These are phyloP conservation scores for Magnolia sinica DNA, from an alignment of 164 flowering plant species.

Conservation along the genomic window DNA sequence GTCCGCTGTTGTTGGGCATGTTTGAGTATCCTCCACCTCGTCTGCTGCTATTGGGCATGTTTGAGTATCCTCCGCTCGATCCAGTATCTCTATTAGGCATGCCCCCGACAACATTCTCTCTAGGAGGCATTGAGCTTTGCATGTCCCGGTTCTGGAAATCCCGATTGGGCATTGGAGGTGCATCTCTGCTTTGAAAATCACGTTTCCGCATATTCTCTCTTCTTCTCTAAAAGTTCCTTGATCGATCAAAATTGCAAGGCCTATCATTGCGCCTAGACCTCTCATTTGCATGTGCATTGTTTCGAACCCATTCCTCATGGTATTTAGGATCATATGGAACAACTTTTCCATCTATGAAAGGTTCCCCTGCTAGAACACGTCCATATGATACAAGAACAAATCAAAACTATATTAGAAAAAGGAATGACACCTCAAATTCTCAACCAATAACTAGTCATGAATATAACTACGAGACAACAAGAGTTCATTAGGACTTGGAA, in stretches of 20 bases:
- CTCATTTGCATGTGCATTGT: constrained; percentile 26
- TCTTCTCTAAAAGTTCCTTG: constrained; percentile 23
- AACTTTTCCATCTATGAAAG: constrained; percentile 39
- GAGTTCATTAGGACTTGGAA: too few species aligned
- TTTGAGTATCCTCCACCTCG: constrained; percentile 2
- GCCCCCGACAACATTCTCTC: background rate
- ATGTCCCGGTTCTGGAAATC: too few species aligned
- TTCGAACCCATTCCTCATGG: constrained; percentile 39
- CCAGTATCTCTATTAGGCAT: constrained; percentile 15
- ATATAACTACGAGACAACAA: too few species aligned
- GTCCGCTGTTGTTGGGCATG: constrained; percentile 13
- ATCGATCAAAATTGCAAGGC: constrained; percentile 27
- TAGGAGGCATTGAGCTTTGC: too few species aligned
- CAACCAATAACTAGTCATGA: too few species aligned
- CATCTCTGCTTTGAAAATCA: constrained; percentile 17
- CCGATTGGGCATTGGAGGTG: background rate
- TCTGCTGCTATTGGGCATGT: too few species aligned
- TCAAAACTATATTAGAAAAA: too few species aligned
- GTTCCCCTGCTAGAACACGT: constrained; percentile 28
- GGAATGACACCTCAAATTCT: too few species aligned
- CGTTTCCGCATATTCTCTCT: constrained; percentile 28
- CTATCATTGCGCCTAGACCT: constrained; percentile 26
- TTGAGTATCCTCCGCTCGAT: background rate
- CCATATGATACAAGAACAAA: too few species aligned
- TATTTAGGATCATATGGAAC: constrained; percentile 54